phyloP scores from a whole-genome alignment of 2,329 filamentous ascomycete species.

The Trichoderma sp. region DNA sequence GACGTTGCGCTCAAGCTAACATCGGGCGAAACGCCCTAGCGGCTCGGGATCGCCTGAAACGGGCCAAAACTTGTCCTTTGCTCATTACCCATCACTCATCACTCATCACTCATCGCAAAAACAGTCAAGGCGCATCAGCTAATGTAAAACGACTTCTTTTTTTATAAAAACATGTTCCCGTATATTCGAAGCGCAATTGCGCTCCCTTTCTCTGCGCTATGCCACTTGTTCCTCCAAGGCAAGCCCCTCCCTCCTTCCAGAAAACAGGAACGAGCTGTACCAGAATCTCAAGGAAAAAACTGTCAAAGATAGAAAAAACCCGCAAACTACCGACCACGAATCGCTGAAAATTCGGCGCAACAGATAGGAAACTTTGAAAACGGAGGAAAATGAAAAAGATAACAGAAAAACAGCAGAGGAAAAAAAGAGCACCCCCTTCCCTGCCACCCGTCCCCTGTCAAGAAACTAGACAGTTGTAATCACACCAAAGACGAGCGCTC shows the following conservation, averaged over 20 bases:
- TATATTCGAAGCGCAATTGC: conserved; percentile 17
- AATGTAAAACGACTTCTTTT: not conserved
- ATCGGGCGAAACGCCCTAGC: conserved; percentile 11
- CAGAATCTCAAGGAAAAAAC: not conserved
- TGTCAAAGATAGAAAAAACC: conserved; percentile 11
- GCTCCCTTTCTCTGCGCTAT: conserved; percentile 1
- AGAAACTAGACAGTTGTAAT: conserved; percentile 20
- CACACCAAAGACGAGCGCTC: conserved; percentile 22
- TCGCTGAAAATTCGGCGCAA: conserved; percentile 21
- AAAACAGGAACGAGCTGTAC: conserved; percentile 1
- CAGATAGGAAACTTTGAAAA: conserved; percentile 5
- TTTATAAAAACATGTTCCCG: conserved; percentile 1
- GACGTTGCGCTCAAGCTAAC: conserved; percentile 10
- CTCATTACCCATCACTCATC: not conserved
- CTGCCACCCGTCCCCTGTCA: conserved; percentile 13
- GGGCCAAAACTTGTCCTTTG: not conserved
- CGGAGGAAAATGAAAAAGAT: not conserved
- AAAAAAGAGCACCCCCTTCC: conserved; percentile 4
- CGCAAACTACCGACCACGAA: conserved; percentile 21
- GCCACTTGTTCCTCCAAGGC: not conserved
- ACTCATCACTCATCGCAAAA: not conserved
- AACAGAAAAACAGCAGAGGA: not conserved
- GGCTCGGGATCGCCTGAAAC: not conserved
- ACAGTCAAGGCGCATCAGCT: not conserved
- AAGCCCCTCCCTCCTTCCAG: not conserved